A percentile compares a stretch with the other conserved stretches of the same genome.
These are phyloP conservation scores for Colletotrichum spaethianum DNA, from an alignment of 2,329 filamentous ascomycete genomes.

Conservation along the genomic window DNA sequence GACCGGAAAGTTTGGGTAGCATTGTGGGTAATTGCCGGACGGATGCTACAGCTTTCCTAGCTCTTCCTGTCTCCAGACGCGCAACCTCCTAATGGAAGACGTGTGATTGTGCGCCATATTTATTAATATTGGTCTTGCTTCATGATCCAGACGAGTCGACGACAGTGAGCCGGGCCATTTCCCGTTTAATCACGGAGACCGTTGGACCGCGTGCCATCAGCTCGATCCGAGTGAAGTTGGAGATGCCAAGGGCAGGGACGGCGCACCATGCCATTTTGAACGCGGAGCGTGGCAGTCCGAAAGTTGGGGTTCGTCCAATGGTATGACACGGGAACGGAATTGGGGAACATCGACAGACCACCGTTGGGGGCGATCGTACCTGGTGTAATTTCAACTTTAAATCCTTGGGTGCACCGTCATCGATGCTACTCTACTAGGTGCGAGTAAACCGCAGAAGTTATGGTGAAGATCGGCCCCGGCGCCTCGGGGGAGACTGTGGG, in stretches of 20 bases:
- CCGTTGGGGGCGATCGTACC: conserved; percentile 21
- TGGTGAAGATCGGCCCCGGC: background rate
- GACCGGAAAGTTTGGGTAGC: conserved; percentile 29
- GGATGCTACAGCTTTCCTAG: background rate
- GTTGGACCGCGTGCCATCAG: conserved; percentile 34
- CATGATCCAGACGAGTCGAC: background rate
- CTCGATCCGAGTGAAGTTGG: conserved; percentile 9
- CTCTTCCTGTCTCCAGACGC: background rate
- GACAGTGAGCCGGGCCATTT: background rate
- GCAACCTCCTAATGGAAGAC: background rate
- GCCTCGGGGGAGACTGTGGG: background rate
- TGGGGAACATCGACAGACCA: conserved; percentile 3
- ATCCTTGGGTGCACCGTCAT: background rate
- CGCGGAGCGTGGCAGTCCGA: conserved; percentile 25
- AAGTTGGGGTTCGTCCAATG: conserved; percentile 32
- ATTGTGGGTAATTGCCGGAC: conserved; percentile 5
- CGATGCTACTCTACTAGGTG: background rate
- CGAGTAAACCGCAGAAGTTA: too few species aligned
- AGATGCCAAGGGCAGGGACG: conserved; percentile 24
- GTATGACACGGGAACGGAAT: background rate
- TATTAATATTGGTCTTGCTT: conserved; percentile 11
- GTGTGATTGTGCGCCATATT: conserved; percentile 12
- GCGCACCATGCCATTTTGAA: conserved; percentile 13
- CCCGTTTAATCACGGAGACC: conserved; percentile 33
- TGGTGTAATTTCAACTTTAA: conserved; percentile 3